Percentiles rank a stretch among this genome's conserved stretches.
phyloP scores from a whole-genome alignment of 2,329 filamentous ascomycete species.

The Beauveria medogensis region DNA sequence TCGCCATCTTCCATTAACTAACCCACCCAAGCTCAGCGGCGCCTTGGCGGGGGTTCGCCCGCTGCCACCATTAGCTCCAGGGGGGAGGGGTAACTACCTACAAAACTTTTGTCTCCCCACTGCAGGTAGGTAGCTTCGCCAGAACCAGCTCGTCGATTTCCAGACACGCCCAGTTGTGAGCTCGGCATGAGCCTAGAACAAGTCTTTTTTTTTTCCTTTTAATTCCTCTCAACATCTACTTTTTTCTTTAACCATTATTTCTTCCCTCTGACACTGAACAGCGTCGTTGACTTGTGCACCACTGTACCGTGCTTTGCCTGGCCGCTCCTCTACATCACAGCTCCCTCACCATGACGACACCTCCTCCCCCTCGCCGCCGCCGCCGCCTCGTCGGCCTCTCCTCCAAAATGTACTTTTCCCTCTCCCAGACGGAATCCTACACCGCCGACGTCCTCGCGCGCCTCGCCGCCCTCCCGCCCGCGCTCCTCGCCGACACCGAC shows the following conservation, averaged over 20 bases:
- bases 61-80: not conserved
- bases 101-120: too few species aligned
- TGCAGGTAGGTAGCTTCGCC: not conserved
- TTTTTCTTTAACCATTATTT: not conserved
- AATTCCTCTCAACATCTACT: not conserved
- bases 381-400: constrained; percentile 65
- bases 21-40: not conserved
- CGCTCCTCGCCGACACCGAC: constrained; percentile 46
- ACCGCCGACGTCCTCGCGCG: constrained; percentile 40
- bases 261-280: not conserved
- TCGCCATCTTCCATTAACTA: not conserved
- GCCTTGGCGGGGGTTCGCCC: not conserved
- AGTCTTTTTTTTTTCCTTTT: not conserved
- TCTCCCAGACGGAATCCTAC: constrained; percentile 52
- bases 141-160: not conserved
- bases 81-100: not conserved
- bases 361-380: constrained; percentile 31
- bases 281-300: too few species aligned
- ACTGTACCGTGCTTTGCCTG: not conserved
- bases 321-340: not conserved
- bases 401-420: constrained; percentile 74
- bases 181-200: not conserved
- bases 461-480: constrained; percentile 32
- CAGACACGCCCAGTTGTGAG: not conserved
- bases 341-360: constrained; percentile 15